These are phyloP conservation scores for Quercus mongolica DNA, from an alignment of 306 rosid genomes.

Conservation along the genomic window DNA sequence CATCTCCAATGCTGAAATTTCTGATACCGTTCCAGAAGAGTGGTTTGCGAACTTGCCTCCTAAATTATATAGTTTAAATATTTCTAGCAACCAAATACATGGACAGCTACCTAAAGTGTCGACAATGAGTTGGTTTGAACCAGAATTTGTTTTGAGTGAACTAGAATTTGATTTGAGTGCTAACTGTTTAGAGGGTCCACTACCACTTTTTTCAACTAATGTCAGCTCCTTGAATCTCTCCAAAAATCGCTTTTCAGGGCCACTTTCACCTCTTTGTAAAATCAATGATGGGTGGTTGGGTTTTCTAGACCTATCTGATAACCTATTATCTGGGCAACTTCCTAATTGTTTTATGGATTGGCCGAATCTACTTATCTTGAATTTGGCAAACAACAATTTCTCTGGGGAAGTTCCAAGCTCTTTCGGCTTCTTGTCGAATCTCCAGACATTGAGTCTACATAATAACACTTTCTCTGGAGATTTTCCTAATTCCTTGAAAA, in stretches of 20 bases:
- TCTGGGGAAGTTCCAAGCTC: constrained; percentile 1
- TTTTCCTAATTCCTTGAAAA: not conserved
- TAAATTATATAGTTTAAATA: no score
- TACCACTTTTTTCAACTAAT: no score
- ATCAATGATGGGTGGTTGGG: not conserved
- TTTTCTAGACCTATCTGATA: not conserved
- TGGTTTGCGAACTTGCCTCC: no score
- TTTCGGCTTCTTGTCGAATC: fast-evolving
- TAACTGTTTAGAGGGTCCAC: no score
- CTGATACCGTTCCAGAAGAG: no score
- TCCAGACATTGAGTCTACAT: not conserved
- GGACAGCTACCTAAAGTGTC: no score
- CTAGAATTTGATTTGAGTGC: no score
- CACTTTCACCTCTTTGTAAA: not conserved
- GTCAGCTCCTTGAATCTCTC: no score
- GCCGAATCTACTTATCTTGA: not conserved
- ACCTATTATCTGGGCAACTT: not conserved
- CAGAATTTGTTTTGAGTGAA: no score
- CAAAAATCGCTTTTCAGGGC: not conserved
- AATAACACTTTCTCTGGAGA: not conserved
- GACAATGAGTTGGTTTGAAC: no score
- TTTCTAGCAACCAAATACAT: no score
- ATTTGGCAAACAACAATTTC: constrained; percentile 1
- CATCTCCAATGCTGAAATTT: no score
- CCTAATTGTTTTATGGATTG: not conserved